phyloP scores from a whole-genome alignment of 768 basidiomycete species.

The Suillus plorans region DNA sequence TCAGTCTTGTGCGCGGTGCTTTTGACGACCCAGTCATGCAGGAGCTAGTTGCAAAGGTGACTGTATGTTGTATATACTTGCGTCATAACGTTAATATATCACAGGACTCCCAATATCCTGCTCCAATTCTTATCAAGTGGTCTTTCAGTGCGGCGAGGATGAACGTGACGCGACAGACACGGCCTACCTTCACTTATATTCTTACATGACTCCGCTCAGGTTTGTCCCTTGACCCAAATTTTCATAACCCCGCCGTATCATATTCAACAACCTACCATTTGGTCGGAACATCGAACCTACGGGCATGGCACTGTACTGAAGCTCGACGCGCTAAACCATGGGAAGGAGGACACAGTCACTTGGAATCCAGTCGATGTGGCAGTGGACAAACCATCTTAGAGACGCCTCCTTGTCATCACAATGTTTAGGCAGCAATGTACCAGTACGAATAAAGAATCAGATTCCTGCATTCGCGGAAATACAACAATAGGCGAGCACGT shows the following conservation, averaged over 20 bases:
- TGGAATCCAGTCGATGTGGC: conserved; percentile 46
- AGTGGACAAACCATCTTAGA: background rate
- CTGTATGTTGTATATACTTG: background rate
- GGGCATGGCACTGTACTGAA: conserved; percentile 36
- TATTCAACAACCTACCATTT: conserved; percentile 43
- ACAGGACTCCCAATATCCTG: conserved; percentile 54
- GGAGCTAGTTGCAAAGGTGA: background rate
- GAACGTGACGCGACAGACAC: conserved; percentile 16
- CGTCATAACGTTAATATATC: background rate
- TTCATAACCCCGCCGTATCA: conserved; percentile 40
- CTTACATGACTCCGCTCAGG: conserved; percentile 21
- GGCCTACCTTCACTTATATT: background rate
- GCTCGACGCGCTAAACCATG: conserved; percentile 45
- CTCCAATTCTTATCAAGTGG: conserved; percentile 82
- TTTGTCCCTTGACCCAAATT: conserved; percentile 51
- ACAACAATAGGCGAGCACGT: background rate
- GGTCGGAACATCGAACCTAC: conserved; percentile 42
- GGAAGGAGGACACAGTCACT: conserved; percentile 40
- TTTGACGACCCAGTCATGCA: no score
- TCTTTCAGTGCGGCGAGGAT: conserved; percentile 70
- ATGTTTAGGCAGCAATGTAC: background rate
- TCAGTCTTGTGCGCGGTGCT: background rate
- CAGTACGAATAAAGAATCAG: background rate
- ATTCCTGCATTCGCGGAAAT: background rate
- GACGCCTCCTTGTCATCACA: background rate